A percentile compares a stretch with the other conserved stretches of the same genome.
phyloP scores from a whole-genome alignment of 306 rosid species.

The Mucuna pruriens region DNA sequence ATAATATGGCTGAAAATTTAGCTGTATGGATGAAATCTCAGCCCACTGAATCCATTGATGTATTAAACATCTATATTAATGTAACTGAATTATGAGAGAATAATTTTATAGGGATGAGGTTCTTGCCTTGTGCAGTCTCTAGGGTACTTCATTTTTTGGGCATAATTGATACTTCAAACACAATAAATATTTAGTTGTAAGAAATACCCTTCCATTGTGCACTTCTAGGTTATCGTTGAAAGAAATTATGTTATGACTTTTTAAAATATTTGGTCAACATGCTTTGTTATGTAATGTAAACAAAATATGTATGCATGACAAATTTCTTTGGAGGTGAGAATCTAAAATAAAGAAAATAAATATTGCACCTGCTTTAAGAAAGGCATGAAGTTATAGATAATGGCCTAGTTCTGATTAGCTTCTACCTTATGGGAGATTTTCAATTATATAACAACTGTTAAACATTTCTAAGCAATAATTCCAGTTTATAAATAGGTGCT shows the following conservation, averaged over 20 bases:
- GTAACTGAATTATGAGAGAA: background rate
- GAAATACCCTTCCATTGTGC: background rate
- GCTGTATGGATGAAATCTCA: slow-evolving; percentile 10
- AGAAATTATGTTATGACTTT: background rate
- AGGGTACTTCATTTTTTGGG: background rate
- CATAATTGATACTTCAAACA: background rate
- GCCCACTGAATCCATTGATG: background rate
- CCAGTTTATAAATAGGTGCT: background rate
- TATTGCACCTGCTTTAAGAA: slow-evolving; percentile 19
- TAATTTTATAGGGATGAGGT: background rate
- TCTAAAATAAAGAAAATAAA: background rate
- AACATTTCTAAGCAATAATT: background rate
- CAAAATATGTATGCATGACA: background rate
- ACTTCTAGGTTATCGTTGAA: background rate
- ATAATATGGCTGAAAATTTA: slow-evolving; percentile 7
- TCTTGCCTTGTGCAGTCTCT: background rate
- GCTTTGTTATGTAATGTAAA: background rate
- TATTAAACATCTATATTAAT: background rate
- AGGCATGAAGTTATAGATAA: background rate
- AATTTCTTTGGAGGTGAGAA: slow-evolving; percentile 1
- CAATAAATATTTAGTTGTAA: background rate
- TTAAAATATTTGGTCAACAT: slow-evolving; percentile 1
- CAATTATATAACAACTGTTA: background rate
- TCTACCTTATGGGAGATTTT: background rate
- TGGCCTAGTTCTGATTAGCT: background rate